These are phyloP conservation scores for Metrosideros polymorpha DNA, from an alignment of 441 rosid species.

Conservation along the genomic window DNA sequence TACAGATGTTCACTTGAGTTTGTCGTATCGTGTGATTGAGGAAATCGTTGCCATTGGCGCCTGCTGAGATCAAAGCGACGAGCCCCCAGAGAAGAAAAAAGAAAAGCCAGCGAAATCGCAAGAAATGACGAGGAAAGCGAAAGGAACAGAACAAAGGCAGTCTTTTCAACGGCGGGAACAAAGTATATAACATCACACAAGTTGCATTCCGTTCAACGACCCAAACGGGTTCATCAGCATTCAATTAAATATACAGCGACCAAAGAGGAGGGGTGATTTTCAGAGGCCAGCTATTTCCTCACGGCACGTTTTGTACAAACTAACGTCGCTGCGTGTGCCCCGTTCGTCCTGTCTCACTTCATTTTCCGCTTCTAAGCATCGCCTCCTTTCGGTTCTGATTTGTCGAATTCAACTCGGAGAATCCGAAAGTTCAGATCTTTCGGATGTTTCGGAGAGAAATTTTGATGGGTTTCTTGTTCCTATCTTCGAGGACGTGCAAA, in stretches of 20 bases:
- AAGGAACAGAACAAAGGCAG: neutral
- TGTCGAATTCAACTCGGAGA: neutral
- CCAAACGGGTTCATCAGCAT: neutral
- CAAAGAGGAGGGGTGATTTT: neutral
- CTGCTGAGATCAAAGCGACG: neutral
- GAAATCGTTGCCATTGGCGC: neutral
- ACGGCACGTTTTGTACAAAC: neutral
- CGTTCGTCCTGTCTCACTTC: neutral
- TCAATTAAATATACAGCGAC: neutral
- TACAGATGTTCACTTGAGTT: neutral
- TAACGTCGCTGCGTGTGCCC: neutral
- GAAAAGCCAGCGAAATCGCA: neutral
- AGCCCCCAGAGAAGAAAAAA: neutral
- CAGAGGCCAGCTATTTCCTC: neutral
- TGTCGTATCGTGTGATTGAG: neutral
- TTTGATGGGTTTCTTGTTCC: neutral
- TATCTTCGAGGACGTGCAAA: neutral
- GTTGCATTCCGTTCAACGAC: neutral
- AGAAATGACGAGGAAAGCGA: neutral
- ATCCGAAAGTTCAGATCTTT: neutral
- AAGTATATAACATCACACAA: neutral
- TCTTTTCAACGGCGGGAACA: neutral
- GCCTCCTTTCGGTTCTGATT: neutral
- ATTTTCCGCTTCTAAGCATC: neutral
- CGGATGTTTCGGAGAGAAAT: neutral